Base-by-base conservation (phyloP, 2,329 filamentous ascomycete genomes). In the Alternaria angustiovoidea region DNA sequence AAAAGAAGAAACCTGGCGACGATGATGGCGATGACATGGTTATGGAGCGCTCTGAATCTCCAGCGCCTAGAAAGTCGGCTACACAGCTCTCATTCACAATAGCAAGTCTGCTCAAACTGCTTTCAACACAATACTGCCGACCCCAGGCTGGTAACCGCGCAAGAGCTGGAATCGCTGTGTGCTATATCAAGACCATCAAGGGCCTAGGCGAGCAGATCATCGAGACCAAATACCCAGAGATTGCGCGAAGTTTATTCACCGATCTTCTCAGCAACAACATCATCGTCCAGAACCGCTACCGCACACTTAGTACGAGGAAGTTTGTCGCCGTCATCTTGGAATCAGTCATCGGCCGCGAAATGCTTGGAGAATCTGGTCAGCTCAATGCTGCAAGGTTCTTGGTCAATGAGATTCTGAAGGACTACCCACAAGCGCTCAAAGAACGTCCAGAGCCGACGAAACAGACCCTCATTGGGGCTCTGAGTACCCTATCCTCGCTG, bases 401-500 rank as follows among this genome's bases (percentile, higher is more conserved):
- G 54, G 88, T 97, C 73, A 97, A 96, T 75, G 89, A 93, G 59
- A 85, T 97, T 46, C 84, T 99, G 49, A 98, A 96, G 76, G 95
- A 98, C 75, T 98, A 97, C 68, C 94, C 95, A 0, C 93, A 96
- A 76, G 90, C 90, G 5, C 81, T 97, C 48, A 92, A 94, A 69
- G 94, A 98, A 76, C 88, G 91, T 41, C 88, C 91, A 1, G 94
- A 98, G 76, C 95, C 95, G 7, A 90, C 88, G 48, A 99, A 99
- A 78, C 89, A 96, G 71, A 90, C 90, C 1, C 81, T 99, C 39
- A 90, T 93, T 48, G 89, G 90, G 16, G 86, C 93, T 7, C 82
- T 99, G 28, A 91, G 91, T 68, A 90, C 93, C 1, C 81, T 98
- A 6, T 87, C 91, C 1, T 91, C 92, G 4, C 82, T 99, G 34